Base-by-base conservation (phyloP, 345 rosid genomes). In the Diplotaxis tenuifolia region DNA sequence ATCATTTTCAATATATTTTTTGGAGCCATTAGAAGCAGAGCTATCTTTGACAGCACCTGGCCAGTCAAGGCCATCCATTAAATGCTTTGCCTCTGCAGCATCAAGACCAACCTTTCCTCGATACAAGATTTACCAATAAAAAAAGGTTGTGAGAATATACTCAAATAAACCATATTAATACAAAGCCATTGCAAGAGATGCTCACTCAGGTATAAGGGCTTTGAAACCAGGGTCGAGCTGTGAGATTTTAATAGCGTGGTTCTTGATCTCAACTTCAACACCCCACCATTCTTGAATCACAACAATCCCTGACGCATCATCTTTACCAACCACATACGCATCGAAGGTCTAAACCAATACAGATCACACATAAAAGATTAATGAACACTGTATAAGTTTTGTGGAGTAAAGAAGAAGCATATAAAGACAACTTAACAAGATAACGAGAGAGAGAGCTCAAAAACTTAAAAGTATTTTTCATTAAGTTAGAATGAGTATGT, bases 261-360 rank as follows among this genome's bases (percentile, higher is more conserved):
- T 91, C 85, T 91, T 94, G 83, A 91, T 82, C 87, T 94, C 97
- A 67, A 77, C 92, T 70, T 94, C 98, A 78, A 91, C 92, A 73
- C 97, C 98, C 97, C 98, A 94, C 98, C 98, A 94, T 77, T 94
- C 98, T 61, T 94, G 97, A 61, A 94, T 77, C 79, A 94, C 96
- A 15, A 94, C 93, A 52, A 92, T 85, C 58, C 98, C 98, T 0
- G 96, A 96, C 19, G 93, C 96, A 56, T 85, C 88, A 22, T 89
- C 96, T 86, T 89, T 89, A 45, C 98, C 97, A 23, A 94, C 89
- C 63, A 94, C 89, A 64, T 88, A 94, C 0, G 96, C 98, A 74
- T 94, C 97, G 80, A 92, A 91, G n/a, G 88, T 78, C 98, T 94
- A 70, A 38, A 65, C 67, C 65, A 65, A 49, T 9, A 56, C 18